These are phyloP conservation scores for Colletotrichum viniferum DNA, from an alignment of 2,329 filamentous ascomycete species.

Conservation along the genomic window DNA sequence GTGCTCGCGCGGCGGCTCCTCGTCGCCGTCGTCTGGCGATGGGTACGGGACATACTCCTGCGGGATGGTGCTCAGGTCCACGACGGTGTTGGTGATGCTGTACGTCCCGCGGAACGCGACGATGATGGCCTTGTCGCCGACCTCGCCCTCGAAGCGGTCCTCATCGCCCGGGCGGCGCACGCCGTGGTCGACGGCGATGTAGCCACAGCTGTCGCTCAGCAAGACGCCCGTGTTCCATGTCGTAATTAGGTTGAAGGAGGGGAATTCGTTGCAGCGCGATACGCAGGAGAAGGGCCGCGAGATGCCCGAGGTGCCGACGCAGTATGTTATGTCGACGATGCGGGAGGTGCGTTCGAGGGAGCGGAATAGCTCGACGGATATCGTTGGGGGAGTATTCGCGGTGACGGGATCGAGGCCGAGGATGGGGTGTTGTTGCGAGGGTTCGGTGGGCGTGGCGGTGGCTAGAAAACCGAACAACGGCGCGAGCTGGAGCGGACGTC, in stretches of 20 bases:
- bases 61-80: slow-evolving; percentile 86
- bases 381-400: not conserved
- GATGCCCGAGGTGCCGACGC: slow-evolving; percentile 85
- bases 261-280: slow-evolving; percentile 85
- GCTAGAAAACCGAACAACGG: not conserved
- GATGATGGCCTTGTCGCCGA: slow-evolving; percentile 61
- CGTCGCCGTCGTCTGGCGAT: slow-evolving; percentile 49
- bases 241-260: slow-evolving; percentile 76
- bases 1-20: slow-evolving; percentile 48
- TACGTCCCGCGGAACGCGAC: slow-evolving; percentile 95
- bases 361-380: slow-evolving; percentile 72
- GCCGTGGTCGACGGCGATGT: slow-evolving; percentile 83
- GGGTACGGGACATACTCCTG: slow-evolving; percentile 93
- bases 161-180: slow-evolving; percentile 24
- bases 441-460: not conserved
- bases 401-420: not conserved
- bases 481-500: not conserved
- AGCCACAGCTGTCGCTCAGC: slow-evolving; percentile 90
- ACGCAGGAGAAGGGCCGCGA: slow-evolving; percentile 82
- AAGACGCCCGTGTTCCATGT: slow-evolving; percentile 92
- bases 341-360: slow-evolving; percentile 88
- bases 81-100: slow-evolving; percentile 87
- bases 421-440: not conserved
- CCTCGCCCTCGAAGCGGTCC: slow-evolving; percentile 28
- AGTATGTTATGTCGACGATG: slow-evolving; percentile 93